Percentiles rank a stretch among this genome's conserved stretches.
Conservation (phyloP, 192 early-diverging fungal species). For the Chytriomyces sp. region DNA sequence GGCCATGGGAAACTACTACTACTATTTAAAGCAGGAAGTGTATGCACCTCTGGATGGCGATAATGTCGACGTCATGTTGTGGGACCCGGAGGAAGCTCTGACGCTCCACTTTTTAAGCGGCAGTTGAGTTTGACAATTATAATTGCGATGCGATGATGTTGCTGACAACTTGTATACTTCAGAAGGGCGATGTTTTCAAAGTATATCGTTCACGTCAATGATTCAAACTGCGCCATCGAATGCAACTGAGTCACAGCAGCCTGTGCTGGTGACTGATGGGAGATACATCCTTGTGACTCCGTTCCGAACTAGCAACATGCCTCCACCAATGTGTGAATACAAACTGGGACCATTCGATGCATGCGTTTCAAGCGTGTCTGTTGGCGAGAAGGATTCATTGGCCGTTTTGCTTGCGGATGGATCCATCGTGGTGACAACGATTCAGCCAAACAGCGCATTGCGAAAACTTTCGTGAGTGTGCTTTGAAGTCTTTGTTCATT, state of each 20-base stretch:
- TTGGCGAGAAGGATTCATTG: conserved; percentile 71
- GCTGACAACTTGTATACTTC: neutral
- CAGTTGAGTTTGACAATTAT: neutral
- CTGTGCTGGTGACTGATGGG: conserved; percentile 83
- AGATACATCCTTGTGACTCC: conserved; percentile 69
- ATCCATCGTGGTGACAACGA: conserved; percentile 25
- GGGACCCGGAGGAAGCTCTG: conserved; percentile 82
- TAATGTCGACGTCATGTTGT: conserved; percentile 60
- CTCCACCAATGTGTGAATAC: conserved; percentile 88
- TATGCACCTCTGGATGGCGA: conserved; percentile 26
- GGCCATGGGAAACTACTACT: conserved; percentile 94
- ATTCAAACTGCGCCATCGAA: conserved; percentile 40
- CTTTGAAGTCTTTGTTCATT: too few relatives aligned
- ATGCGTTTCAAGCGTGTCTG: conserved; percentile 69
- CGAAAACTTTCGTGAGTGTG: neutral
- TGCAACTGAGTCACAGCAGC: conserved; percentile 48
- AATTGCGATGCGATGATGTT: conserved; percentile 27
- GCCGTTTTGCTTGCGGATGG: conserved; percentile 69
- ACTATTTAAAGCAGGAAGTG: conserved; percentile 93
- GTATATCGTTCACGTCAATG: neutral
- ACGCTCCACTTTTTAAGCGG: conserved; percentile 59
- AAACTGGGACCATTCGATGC: conserved; percentile 46
- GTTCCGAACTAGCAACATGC: conserved; percentile 82
- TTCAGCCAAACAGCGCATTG: neutral
- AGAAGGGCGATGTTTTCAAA: conserved; percentile 19